phyloP scores from a whole-genome alignment of 1,139 yeast species.

The Taphrina communis region DNA sequence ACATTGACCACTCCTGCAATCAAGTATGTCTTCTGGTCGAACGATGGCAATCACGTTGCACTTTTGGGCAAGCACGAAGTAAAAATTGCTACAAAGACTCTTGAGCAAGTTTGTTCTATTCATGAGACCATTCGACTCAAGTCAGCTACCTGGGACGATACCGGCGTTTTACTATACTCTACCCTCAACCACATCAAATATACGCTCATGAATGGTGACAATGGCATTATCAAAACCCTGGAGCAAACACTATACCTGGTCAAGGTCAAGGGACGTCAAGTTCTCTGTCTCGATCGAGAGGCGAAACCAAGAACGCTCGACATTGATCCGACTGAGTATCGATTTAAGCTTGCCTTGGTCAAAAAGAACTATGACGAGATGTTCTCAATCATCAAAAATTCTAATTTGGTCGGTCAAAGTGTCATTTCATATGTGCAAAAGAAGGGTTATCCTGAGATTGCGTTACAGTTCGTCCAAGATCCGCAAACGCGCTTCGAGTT shows the following conservation, averaged over 20 bases:
- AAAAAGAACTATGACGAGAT: constrained; percentile 92
- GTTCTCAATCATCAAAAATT: constrained; percentile 80
- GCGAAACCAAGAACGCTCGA: constrained; percentile 80
- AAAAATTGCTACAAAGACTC: constrained; percentile 78
- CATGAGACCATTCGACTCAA: constrained; percentile 97
- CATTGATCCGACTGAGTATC: constrained; percentile 95
- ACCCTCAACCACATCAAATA: constrained; percentile 96
- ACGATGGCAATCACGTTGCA: constrained; percentile 86
- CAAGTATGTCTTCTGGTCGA: constrained; percentile 88
- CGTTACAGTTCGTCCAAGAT: constrained; percentile 94
- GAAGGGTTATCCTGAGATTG: constrained; percentile 92
- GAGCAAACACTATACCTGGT: constrained; percentile 88
- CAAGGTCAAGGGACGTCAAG: constrained; percentile 70
- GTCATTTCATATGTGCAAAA: constrained; percentile 93
- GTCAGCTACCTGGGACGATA: constrained; percentile 97
- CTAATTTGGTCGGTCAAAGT: constrained; percentile 95
- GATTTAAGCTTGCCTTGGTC: constrained; percentile 91
- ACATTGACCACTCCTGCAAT: constrained; percentile 72
- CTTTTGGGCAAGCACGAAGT: constrained; percentile 90
- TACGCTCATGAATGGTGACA: constrained; percentile 89
- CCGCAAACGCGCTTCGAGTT: constrained; percentile 94
- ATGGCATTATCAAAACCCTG: constrained; percentile 89
- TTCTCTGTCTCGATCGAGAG: constrained; percentile 80
- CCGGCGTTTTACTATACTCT: constrained; percentile 87
- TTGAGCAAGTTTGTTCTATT: constrained; percentile 80